A percentile compares a stretch with the other conserved stretches of the same genome.
Evolutionary conservation across 2,329 filamentous ascomycete species (phyloP).

Genomic region (Coccinonectria pachysandricola): DNA sequence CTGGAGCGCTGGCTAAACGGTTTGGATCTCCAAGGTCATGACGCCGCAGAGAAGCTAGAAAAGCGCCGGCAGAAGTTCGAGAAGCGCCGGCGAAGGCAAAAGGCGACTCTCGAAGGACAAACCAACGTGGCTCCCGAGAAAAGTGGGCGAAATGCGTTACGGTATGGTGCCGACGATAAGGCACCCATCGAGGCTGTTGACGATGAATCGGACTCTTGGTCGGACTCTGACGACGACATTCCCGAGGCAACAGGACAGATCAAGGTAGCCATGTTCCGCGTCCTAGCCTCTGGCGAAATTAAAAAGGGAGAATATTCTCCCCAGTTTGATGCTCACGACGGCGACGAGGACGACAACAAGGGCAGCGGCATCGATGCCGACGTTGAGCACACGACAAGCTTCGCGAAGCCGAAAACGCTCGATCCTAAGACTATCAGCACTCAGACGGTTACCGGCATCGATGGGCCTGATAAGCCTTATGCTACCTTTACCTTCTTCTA

Average conservation of each 20-base stretch:
- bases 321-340: constrained; percentile 93
- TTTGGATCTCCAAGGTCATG: constrained; percentile 85
- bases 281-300: constrained; percentile 90
- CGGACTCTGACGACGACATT: constrained; percentile 74
- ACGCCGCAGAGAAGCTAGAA: constrained; percentile 82
- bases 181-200: constrained; percentile 60
- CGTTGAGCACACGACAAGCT: constrained; percentile 93
- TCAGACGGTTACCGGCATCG: constrained; percentile 96
- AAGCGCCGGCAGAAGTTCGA: constrained; percentile 75
- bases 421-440: constrained; percentile 98
- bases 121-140: constrained; percentile 28
- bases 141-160: constrained; percentile 48
- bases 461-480: constrained; percentile 91
- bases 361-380: constrained; percentile 61
- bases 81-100: constrained; percentile 55
- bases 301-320: constrained; percentile 97
- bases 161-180: constrained; percentile 69
- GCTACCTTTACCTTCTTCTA: constrained; percentile 98
- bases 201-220: constrained; percentile 65
- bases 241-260: constrained; percentile 95
- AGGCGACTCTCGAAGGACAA: constrained; percentile 30
- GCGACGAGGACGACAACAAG: constrained; percentile 59
- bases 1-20: constrained; percentile 95
- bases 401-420: constrained; percentile 89
- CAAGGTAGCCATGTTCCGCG: constrained; percentile 92